Base-by-base conservation (phyloP, 768 basidiomycete genomes). In the Neoboletus magnificus region DNA sequence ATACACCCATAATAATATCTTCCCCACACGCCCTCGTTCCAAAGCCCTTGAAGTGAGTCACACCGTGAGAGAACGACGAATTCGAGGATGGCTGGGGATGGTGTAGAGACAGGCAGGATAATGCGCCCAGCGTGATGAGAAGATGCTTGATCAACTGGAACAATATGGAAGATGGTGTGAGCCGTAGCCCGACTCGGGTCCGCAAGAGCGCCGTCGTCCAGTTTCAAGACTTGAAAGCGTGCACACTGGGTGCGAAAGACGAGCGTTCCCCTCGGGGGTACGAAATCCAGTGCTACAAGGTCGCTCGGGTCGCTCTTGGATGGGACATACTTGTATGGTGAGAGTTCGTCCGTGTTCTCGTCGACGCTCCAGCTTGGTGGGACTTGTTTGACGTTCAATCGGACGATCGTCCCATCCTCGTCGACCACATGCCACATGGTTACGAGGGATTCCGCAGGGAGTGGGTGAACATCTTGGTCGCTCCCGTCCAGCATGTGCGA, bases 21-120 rank as follows among this genome's bases (percentile, higher is more conserved):
- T 18, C 66, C 61, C 43, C 56, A 59, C 12, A 25, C 18, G 1
- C 10, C 22, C 33, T 63, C 55, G 18, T 67, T 56, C 30, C 37
- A 64, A 2, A 67, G 35, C 25, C 59, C 59, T 2, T 0, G 0
- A 7, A 50, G 15, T 1, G 39, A 48, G 5, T 27, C 48, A 5
- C 40, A 47, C 7, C 64, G 55, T 9, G 66, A 67, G 5, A 68
- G 40, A 12, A 65, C 61, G n/a, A 63, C 35, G n/a, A 68, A 53
- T 20, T 66, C 64, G 7, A 62, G 45, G 18, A 33, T 18, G 2
- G 52, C 45, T 1, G 30, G 22, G 0, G 64, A 55, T 18, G 43
- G 51, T 8, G 45, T 63, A 16, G 58, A 44, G 18, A 30, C 11
- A 1, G 66, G 63, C 4, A 67, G 37, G 33, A 66, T 52, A 1